A percentile compares a stretch with the other conserved stretches of the same genome.
These are phyloP conservation scores for Chaetomium tenue DNA, from an alignment of 495 filamentous ascomycete genomes.

Conservation along the genomic window DNA sequence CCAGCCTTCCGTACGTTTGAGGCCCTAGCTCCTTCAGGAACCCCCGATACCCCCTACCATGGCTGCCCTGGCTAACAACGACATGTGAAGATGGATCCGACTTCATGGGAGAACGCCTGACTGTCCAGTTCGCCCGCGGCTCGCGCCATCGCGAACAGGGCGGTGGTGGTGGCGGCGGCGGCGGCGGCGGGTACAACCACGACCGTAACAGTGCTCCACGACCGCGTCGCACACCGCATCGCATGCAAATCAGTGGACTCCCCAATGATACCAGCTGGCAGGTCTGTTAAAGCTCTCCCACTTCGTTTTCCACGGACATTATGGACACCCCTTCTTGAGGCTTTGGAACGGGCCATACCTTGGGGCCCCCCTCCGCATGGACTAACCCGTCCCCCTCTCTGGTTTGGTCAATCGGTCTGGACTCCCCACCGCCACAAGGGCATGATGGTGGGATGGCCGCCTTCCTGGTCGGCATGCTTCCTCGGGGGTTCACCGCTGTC, in stretches of 20 bases:
- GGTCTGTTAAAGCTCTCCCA: conserved; percentile 76
- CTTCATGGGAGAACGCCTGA: conserved; percentile 94
- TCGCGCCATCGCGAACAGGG: conserved; percentile 75
- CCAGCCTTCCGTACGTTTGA: conserved; percentile 56
- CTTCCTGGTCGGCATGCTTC: conserved; percentile 18
- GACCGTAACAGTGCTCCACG: conserved; percentile 80
- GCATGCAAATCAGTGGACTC: conserved; percentile 97
- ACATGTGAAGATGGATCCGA: conserved; percentile 79
- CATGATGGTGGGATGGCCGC: conserved; percentile 13
- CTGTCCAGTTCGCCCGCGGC: conserved; percentile 96
- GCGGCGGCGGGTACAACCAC: conserved; percentile 53
- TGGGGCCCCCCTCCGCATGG: conserved; percentile 12
- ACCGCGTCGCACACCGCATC: conserved; percentile 87
- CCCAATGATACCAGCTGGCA: conserved; percentile 99
- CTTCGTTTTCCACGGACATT: conserved; percentile 53
- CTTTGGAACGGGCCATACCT: conserved; percentile 28
- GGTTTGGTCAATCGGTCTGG: conserved; percentile 26
- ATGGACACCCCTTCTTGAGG: conserved; percentile 33
- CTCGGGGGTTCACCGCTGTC: not conserved
- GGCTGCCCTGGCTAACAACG: conserved; percentile 42
- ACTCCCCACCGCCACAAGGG: conserved; percentile 16
- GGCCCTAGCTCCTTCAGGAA: conserved; percentile 31
- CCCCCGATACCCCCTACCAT: conserved; percentile 27
- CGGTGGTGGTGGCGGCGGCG: not conserved
- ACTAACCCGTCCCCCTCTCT: conserved; percentile 17